Evolutionary conservation across 345 rosid genomes (phyloP), one percentile per base, ranked within the genome.

Genomic region (Eucalyptus pauciflora): DNA sequence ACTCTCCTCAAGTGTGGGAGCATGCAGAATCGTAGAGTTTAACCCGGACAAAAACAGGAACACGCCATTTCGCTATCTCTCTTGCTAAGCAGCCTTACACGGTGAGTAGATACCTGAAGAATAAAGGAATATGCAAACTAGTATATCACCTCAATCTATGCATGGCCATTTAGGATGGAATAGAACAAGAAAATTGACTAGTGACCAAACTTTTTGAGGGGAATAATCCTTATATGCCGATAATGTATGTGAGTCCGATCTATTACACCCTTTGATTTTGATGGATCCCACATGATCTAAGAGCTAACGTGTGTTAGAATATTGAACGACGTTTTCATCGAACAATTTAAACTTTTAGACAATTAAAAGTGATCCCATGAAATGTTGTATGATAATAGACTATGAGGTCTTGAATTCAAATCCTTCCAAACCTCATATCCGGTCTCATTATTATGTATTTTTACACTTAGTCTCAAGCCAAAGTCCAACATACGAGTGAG

Each of bases 341-440:
- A 37, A 37, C 3, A 37, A 71, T 12, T 17, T 37, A 20, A 71
- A 37, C 4, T 37, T 18, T 10, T 71, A 1, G 4, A 71, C 2
- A 71, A 6, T 71, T 71, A 7, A 71, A 37, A 37, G 8, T 3
- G 8, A 76, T 76, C 48, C 4, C 2, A 1, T 24, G 1, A 76
- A 41, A 76, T 41, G 41, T 41, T 76, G 13, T 10, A 41, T 37
- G 83, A 3, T 20, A 41, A 10, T 1, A 76, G 2, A 20, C 15
- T 2, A 41, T 2, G 0, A 76, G 45, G 3, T 41, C 13, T 20
- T 5, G 27, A 76, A 6, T 20, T 41, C 48, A 76, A 76, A 76
- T 37, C 8, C 20, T 37, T 37, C 4, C 2, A 0, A 6, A 1
- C 29, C 83, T 20, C 8, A 20, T 20, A 41, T 76, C 7, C 0